These are phyloP conservation scores for Kwoniella mangroviensis DNA, from an alignment of 768 basidiomycete genomes.

Conservation along the genomic window DNA sequence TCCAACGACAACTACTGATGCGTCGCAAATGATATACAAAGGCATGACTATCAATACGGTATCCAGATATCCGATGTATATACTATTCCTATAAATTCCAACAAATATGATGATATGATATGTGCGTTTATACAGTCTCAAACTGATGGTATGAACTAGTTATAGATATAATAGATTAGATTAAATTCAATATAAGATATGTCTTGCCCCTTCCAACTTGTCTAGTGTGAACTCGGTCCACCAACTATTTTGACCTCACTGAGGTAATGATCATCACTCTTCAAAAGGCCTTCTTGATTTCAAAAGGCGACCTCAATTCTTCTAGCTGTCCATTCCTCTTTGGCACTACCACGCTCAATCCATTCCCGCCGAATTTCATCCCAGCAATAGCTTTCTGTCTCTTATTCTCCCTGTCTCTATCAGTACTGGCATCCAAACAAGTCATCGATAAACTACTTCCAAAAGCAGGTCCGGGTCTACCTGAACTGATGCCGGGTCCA, in stretches of 20 bases:
- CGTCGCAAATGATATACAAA: too few relatives aligned
- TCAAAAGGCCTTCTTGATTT: conserved; percentile 24
- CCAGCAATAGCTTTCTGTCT: conserved; percentile 17
- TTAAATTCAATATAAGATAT: not conserved
- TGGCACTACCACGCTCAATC: conserved; percentile 25
- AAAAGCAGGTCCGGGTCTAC: not conserved
- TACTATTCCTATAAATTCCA: not conserved
- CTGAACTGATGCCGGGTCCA: not conserved
- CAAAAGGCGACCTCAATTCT: conserved; percentile 29
- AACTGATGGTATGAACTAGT: not conserved
- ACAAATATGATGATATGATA: not conserved
- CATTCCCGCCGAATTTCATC: conserved; percentile 15
- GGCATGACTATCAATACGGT: conserved; percentile 1
- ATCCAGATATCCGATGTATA: conserved; percentile 7
- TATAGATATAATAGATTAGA: not conserved
- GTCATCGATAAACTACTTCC: conserved; percentile 19
- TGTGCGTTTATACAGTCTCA: not conserved
- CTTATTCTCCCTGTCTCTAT: conserved; percentile 28
- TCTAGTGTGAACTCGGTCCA: not conserved
- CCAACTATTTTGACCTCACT: not conserved
- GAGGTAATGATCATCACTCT: not conserved
- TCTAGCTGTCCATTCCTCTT: conserved; percentile 16
- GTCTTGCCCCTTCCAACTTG: not conserved
- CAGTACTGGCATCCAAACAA: conserved; percentile 3
- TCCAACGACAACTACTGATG: too few relatives aligned